Percentiles rank a stretch among this genome's conserved stretches.
phyloP scores from a whole-genome alignment of 257 asterid genomes.

The Fraxinus pennsylvanica region DNA sequence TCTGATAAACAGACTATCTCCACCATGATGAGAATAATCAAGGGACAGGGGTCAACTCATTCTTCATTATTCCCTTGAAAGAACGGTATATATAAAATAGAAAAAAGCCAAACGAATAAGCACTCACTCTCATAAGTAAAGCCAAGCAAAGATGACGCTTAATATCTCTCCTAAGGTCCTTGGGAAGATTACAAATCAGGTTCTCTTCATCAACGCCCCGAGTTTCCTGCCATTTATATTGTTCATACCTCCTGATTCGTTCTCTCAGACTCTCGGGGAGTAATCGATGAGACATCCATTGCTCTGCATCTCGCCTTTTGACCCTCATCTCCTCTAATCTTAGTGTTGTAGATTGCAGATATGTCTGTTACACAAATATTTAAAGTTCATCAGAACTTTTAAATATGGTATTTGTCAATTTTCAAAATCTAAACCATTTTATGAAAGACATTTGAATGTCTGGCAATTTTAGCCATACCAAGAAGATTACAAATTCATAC shows the following conservation, averaged over 20 bases:
- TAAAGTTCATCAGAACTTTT: slow-evolving; percentile 16
- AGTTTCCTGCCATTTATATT: slow-evolving; percentile 97
- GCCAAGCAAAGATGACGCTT: slow-evolving; percentile 95
- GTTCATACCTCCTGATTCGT: slow-evolving; percentile 92
- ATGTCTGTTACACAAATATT: slow-evolving; percentile 62
- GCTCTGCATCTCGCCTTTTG: slow-evolving; percentile 97
- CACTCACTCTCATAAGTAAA: slow-evolving; percentile 77
- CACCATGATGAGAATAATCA: not conserved
- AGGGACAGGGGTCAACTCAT: not conserved
- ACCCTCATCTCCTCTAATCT: slow-evolving; percentile 98
- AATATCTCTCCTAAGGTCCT: slow-evolving; percentile 96
- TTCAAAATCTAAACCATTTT: not conserved
- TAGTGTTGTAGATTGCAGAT: slow-evolving; percentile 91
- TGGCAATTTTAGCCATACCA: not conserved
- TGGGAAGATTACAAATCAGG: slow-evolving; percentile 83
- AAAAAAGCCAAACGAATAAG: not conserved
- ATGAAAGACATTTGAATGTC: not conserved
- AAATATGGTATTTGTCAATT: not conserved
- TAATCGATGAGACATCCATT: slow-evolving; percentile 97
- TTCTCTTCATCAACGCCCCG: slow-evolving; percentile 95
- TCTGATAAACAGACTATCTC: not conserved
- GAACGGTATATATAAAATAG: not conserved
- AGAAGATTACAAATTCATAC: not conserved
- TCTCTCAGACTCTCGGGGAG: slow-evolving; percentile 81
- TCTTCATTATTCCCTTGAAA: not conserved